phyloP scores from a whole-genome alignment of 1,284 basidiomycete species.

The Papiliotrema nemorosa region DNA sequence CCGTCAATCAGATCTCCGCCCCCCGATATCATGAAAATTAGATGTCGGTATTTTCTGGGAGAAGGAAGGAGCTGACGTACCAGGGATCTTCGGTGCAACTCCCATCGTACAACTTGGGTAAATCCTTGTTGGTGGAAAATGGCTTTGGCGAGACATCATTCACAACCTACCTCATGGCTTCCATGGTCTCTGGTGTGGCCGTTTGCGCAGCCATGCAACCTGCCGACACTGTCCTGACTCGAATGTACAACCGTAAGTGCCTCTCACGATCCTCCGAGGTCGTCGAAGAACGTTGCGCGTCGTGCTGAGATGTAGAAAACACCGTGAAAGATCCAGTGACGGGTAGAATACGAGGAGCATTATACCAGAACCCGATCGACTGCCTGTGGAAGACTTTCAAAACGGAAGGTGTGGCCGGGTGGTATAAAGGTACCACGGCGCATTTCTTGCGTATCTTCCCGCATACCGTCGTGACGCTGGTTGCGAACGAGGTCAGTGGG shows the following conservation, averaged over 20 bases:
- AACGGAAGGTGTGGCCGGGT: constrained; percentile 81
- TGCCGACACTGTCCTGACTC: constrained; percentile 61
- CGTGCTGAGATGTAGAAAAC: constrained; percentile 55
- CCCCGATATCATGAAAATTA: no score
- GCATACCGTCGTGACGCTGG: constrained; percentile 81
- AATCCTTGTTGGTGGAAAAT: constrained; percentile 65
- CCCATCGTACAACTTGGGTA: constrained; percentile 91
- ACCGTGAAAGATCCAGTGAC: constrained; percentile 63
- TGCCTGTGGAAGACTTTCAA: constrained; percentile 95
- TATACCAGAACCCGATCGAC: constrained; percentile 90
- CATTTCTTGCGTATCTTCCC: constrained; percentile 89
- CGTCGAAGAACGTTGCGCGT: background rate
- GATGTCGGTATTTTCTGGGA: no score
- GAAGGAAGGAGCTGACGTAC: background rate
- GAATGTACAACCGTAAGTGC: constrained; percentile 83
- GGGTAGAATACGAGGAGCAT: constrained; percentile 68
- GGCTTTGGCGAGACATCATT: constrained; percentile 66
- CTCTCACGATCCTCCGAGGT: background rate
- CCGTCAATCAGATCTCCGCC: no score
- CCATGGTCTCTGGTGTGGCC: constrained; percentile 82
- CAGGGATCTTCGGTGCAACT: constrained; percentile 73
- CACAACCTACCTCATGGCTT: constrained; percentile 84
- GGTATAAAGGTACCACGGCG: constrained; percentile 92
- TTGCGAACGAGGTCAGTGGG: constrained; percentile 64
- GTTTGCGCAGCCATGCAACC: constrained; percentile 88